Evolutionary conservation across 495 filamentous ascomycete genomes (phyloP).

Genomic region (Penicillium dipodomyicola): DNA sequence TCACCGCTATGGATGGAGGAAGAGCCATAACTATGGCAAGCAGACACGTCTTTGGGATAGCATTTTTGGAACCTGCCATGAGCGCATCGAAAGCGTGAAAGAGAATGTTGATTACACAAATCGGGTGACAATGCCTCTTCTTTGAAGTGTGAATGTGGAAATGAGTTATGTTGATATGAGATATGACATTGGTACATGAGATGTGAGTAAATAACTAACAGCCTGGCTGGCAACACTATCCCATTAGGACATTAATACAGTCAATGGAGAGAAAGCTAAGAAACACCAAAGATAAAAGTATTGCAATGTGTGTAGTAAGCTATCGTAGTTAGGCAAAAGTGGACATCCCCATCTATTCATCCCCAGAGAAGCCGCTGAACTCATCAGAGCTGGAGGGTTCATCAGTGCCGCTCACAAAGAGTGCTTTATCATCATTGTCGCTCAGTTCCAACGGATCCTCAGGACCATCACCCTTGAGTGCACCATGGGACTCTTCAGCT

Average conservation of each 20-base stretch:
- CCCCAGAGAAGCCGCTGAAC: not conserved
- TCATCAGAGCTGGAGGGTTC: not conserved
- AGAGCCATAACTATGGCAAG: slow-evolving; percentile 33
- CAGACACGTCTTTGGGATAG: slow-evolving; percentile 33
- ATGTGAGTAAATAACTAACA: not conserved
- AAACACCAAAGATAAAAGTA: not conserved
- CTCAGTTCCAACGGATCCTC: not conserved
- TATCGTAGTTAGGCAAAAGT: not conserved
- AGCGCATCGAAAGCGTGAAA: slow-evolving; percentile 26
- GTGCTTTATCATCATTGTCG: not conserved
- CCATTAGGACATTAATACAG: not conserved
- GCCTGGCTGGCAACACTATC: too few relatives aligned
- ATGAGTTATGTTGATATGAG: not conserved
- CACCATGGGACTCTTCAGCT: not conserved
- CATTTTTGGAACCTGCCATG: slow-evolving; percentile 30
- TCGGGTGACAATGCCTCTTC: slow-evolving; percentile 25
- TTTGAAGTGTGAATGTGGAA: slow-evolving; percentile 11
- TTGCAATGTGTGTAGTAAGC: not conserved
- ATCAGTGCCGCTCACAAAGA: not conserved
- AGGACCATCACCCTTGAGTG: not conserved
- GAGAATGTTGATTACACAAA: slow-evolving; percentile 31
- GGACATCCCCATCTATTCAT: not conserved
- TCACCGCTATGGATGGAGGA: slow-evolving; percentile 33
- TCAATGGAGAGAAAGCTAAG: not conserved
- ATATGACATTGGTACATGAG: not conserved